phyloP scores from a whole-genome alignment of 2,329 filamentous ascomycete species.

The Neopestalotiopsis sp. region DNA sequence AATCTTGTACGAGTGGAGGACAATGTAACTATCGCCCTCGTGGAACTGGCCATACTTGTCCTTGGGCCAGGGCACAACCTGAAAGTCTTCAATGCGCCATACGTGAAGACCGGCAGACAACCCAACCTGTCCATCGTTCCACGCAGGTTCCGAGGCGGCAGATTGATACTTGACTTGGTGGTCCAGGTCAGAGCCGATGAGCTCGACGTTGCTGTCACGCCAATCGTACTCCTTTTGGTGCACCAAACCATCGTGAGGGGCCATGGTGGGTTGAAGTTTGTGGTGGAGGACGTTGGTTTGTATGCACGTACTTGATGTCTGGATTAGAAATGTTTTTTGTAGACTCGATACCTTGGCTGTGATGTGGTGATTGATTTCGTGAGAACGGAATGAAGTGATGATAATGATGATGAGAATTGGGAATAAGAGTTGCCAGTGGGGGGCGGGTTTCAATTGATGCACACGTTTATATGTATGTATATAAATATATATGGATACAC shows the following conservation, averaged over 20 bases:
- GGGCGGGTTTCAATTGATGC: background rate
- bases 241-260: conserved; percentile 66
- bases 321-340: too few relatives aligned
- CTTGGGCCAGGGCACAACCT: conserved; percentile 66
- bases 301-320: background rate
- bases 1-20: conserved; percentile 64
- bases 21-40: conserved; percentile 72
- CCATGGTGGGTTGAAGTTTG: conserved; percentile 47
- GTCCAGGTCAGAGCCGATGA: conserved; percentile 68
- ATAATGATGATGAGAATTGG: too few relatives aligned
- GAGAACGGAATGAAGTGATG: background rate
- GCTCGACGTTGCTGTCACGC: conserved; percentile 71
- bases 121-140: conserved; percentile 65
- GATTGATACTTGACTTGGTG: conserved; percentile 73
- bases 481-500: background rate
- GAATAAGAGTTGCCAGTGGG: too few relatives aligned
- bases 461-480: background rate
- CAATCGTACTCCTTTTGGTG: conserved; percentile 70
- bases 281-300: background rate
- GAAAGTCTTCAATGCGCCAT: conserved; percentile 73
- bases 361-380: background rate
- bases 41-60: conserved; percentile 65
- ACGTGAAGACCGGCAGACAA: conserved; percentile 59
- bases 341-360: too few relatives aligned
- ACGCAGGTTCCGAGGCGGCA: conserved; percentile 68